Evolutionary conservation across 139 green algal genomes (phyloP).

Genomic region (Trebouxia sp.): DNA sequence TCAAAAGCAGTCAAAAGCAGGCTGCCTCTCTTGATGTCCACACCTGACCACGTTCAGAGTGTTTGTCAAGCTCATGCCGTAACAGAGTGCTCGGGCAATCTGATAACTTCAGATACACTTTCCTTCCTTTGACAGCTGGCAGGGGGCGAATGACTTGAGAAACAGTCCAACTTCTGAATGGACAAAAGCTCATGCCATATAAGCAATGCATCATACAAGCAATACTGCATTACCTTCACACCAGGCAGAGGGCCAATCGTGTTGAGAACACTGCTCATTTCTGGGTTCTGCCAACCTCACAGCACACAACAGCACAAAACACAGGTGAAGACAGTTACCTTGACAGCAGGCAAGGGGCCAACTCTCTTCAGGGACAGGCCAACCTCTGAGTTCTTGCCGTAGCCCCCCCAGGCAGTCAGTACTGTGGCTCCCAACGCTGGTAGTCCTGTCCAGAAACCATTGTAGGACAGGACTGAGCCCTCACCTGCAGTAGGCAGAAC

Average conservation of each 20-base stretch:
- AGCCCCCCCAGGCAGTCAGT: not conserved
- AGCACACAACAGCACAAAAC: no score
- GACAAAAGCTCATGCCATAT: no score
- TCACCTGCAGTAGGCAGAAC: not conserved
- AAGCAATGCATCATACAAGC: not conserved
- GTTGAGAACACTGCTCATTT: no score
- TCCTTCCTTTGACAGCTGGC: no score
- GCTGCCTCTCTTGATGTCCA: no score
- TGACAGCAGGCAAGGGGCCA: slow-evolving; percentile 14
- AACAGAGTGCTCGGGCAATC: no score
- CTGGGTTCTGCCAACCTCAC: not conserved
- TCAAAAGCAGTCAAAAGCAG: no score
- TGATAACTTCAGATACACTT: no score
- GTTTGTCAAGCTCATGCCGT: no score
- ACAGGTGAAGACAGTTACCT: not conserved
- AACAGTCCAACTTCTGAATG: no score
- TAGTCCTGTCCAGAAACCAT: not conserved
- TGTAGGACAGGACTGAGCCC: slow-evolving; percentile 5
- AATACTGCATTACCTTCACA: slow-evolving; percentile 6
- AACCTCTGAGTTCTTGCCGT: slow-evolving; percentile 11
- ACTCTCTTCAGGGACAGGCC: slow-evolving; percentile 19
- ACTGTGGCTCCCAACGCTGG: not conserved
- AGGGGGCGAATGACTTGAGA: no score
- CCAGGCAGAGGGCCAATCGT: slow-evolving; percentile 6
- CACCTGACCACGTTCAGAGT: no score